Conservation (phyloP, 1,139 yeast species). For the Pichia sp. region DNA sequence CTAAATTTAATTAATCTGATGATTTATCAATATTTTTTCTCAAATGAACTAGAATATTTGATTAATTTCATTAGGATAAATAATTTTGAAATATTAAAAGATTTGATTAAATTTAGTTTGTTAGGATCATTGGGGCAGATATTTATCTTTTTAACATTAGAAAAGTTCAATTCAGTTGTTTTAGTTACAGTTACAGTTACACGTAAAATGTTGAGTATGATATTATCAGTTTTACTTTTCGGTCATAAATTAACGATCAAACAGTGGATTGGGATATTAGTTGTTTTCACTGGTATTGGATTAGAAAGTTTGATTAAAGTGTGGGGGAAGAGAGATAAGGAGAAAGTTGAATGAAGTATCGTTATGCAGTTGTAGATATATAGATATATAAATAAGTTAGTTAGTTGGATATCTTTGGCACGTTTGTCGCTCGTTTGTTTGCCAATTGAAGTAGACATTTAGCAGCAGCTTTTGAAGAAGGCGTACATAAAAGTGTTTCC, state of each 20-base stretch:
- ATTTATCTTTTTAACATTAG: slow-evolving; percentile 79
- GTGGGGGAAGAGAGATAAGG: slow-evolving; percentile 6
- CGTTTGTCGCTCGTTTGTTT: slow-evolving; percentile 23
- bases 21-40: slow-evolving; percentile 37
- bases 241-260: slow-evolving; percentile 57
- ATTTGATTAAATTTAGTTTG: slow-evolving; percentile 59
- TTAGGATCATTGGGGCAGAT: slow-evolving; percentile 92
- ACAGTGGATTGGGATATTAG: slow-evolving; percentile 73
- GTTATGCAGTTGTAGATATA: background rate
- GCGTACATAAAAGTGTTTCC: slow-evolving; percentile 30
- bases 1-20: slow-evolving; percentile 35
- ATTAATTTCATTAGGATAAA: slow-evolving; percentile 34
- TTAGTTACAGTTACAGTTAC: slow-evolving; percentile 93
- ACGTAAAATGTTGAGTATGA: slow-evolving; percentile 92
- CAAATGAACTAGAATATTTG: slow-evolving; percentile 46
- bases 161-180: slow-evolving; percentile 74
- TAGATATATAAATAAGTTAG: background rate
- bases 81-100: slow-evolving; percentile 47
- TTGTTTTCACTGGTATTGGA: slow-evolving; percentile 79
- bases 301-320: slow-evolving; percentile 53
- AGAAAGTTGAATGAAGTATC: background rate
- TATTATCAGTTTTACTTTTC: slow-evolving; percentile 76
- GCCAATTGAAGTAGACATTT: slow-evolving; percentile 38
- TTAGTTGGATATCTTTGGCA: too few species aligned
- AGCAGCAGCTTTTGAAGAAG: slow-evolving; percentile 44